Evolutionary conservation across 805 yeast species (phyloP).

Genomic region (Tetrapisispora pingtungensis): DNA sequence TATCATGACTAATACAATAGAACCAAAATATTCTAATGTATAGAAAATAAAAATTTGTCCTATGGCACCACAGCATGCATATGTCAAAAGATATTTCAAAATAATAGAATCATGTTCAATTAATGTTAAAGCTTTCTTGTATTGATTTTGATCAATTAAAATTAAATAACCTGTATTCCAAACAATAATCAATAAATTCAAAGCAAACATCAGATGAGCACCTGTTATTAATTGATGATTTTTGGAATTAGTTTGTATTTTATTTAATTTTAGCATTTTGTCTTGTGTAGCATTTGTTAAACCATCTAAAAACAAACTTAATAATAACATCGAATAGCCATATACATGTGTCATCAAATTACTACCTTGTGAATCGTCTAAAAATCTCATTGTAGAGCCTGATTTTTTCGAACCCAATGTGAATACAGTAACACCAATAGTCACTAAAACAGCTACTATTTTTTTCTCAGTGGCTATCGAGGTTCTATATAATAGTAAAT

Average conservation of each 20-base stretch:
- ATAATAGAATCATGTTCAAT: constrained; percentile 37
- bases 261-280: constrained; percentile 45
- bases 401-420: constrained; percentile 37
- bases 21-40: constrained; percentile 76
- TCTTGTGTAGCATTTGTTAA: constrained; percentile 91
- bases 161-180: constrained; percentile 42
- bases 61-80: constrained; percentile 71
- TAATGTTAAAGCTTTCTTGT: constrained; percentile 32
- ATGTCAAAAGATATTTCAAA: constrained; percentile 48
- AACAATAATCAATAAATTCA: constrained; percentile 37
- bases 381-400: neutral
- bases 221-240: constrained; percentile 51
- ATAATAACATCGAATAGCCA: constrained; percentile 52
- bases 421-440: constrained; percentile 73
- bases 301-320: constrained; percentile 77
- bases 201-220: constrained; percentile 75
- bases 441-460: constrained; percentile 65
- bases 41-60: constrained; percentile 93
- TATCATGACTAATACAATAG: constrained; percentile 77
- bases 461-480: constrained; percentile 69
- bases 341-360: constrained; percentile 17
- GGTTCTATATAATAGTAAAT: constrained; percentile 57
- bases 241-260: neutral
- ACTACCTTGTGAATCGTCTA: constrained; percentile 1
- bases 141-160: constrained; percentile 18